Conservation (phyloP, 768 basidiomycete species). For the Leccinum barrowsii region DNA sequence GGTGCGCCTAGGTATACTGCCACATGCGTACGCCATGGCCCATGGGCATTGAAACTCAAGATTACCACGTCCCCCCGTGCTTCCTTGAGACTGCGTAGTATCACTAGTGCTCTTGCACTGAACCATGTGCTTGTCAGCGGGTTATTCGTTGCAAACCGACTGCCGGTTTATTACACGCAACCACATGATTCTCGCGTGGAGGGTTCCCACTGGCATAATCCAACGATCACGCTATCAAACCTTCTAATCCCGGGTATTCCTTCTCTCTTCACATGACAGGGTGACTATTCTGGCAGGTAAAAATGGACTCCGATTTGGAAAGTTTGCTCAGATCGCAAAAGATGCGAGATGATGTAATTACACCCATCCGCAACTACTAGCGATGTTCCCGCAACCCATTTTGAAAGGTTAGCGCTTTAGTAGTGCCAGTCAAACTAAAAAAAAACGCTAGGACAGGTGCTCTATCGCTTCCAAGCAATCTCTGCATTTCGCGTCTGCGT, state of each 20-base stretch:
- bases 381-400: slow-evolving; percentile 8
- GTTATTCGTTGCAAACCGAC: background rate
- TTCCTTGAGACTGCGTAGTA: background rate
- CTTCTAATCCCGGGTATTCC: slow-evolving; percentile 11
- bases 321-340: slow-evolving; percentile 2
- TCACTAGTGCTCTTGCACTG: background rate
- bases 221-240: slow-evolving; percentile 16
- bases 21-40: background rate
- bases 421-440: slow-evolving; percentile 12
- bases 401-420: slow-evolving; percentile 6
- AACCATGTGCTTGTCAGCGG: background rate
- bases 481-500: background rate
- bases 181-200: slow-evolving; percentile 16
- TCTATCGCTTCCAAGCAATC: background rate
- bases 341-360: slow-evolving; percentile 14
- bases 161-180: background rate
- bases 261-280: slow-evolving; percentile 9
- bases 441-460: slow-evolving; percentile 4
- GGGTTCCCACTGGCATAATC: slow-evolving; percentile 10
- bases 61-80: background rate
- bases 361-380: slow-evolving; percentile 12
- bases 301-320: background rate
- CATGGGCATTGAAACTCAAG: background rate
- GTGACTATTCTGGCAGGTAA: slow-evolving; percentile 1
- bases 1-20: background rate